These are phyloP conservation scores for Nicotiana sylvestris DNA, from an alignment of 257 asterid species.

Conservation along the genomic window DNA sequence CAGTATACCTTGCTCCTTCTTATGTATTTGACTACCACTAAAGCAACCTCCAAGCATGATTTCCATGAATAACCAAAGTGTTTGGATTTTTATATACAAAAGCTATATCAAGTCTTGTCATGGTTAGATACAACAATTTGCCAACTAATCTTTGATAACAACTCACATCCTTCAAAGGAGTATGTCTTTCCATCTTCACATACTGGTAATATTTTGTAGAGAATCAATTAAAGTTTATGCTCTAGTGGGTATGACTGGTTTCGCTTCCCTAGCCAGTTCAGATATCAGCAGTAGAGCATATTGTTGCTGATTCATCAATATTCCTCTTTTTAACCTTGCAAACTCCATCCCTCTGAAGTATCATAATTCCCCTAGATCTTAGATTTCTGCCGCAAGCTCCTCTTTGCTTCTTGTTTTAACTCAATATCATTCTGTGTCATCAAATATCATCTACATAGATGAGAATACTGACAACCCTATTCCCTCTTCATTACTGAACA, in stretches of 20 bases:
- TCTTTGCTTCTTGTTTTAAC: not conserved
- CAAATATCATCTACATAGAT: not conserved
- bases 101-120: not conserved
- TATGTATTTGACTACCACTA: not conserved
- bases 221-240: not conserved
- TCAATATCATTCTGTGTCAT: not conserved
- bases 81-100: not conserved
- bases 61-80: not conserved
- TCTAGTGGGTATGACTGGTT: not conserved
- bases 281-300: not conserved
- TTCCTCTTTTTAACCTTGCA: not conserved
- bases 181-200: not conserved
- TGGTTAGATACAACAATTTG: not conserved
- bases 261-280: not conserved
- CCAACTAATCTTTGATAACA: not conserved
- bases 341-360: not conserved
- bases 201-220: not conserved
- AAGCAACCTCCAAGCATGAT: not conserved
- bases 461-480: not conserved
- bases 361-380: not conserved
- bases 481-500: not conserved
- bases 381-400: not conserved
- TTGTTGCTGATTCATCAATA: not conserved
- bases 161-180: not conserved
- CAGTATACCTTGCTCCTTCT: not conserved